A percentile compares a stretch with the other conserved stretches of the same genome.
Evolutionary conservation across 2,329 filamentous ascomycete genomes (phyloP).

Genomic region (Cercospora citrullina): DNA sequence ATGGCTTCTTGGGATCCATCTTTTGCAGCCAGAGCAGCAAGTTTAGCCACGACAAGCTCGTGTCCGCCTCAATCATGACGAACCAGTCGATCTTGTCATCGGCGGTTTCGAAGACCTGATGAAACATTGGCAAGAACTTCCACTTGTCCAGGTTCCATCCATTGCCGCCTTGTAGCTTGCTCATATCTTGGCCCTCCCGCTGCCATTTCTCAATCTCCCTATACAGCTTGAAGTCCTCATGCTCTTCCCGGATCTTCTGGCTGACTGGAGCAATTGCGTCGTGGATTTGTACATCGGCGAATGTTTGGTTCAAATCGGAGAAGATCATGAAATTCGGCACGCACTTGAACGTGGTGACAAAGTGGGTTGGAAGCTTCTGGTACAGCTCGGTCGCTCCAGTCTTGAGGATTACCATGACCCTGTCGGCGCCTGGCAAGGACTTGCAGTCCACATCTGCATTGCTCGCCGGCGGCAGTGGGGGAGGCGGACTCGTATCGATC

Average conservation of each 20-base stretch:
- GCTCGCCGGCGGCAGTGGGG: slow-evolving; percentile 5
- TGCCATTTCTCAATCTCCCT: slow-evolving; percentile 36
- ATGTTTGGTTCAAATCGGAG: slow-evolving; percentile 52
- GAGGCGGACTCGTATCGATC: slow-evolving; percentile 6
- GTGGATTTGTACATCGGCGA: slow-evolving; percentile 44
- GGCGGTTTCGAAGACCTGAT: slow-evolving; percentile 51
- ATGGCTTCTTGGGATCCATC: slow-evolving; percentile 47
- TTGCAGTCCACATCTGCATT: slow-evolving; percentile 22
- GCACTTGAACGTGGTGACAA: slow-evolving; percentile 57
- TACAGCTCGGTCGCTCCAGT: slow-evolving; percentile 60
- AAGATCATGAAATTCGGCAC: slow-evolving; percentile 47
- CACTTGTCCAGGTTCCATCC: slow-evolving; percentile 59
- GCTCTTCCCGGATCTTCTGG: slow-evolving; percentile 30
- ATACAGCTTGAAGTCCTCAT: slow-evolving; percentile 40
- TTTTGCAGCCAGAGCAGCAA: slow-evolving; percentile 52
- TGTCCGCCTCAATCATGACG: slow-evolving; percentile 59
- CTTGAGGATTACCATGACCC: slow-evolving; percentile 59
- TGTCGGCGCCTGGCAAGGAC: slow-evolving; percentile 41
- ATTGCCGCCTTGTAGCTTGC: slow-evolving; percentile 36
- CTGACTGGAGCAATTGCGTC: slow-evolving; percentile 39
- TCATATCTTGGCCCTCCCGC: slow-evolving; percentile 36
- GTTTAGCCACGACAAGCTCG: slow-evolving; percentile 50
- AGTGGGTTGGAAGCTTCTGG: slow-evolving; percentile 58
- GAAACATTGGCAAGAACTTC: slow-evolving; percentile 59
- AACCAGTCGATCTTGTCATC: slow-evolving; percentile 54